These are phyloP conservation scores for Anisogramma anomala DNA, from an alignment of 2,329 filamentous ascomycete genomes.

Conservation along the genomic window DNA sequence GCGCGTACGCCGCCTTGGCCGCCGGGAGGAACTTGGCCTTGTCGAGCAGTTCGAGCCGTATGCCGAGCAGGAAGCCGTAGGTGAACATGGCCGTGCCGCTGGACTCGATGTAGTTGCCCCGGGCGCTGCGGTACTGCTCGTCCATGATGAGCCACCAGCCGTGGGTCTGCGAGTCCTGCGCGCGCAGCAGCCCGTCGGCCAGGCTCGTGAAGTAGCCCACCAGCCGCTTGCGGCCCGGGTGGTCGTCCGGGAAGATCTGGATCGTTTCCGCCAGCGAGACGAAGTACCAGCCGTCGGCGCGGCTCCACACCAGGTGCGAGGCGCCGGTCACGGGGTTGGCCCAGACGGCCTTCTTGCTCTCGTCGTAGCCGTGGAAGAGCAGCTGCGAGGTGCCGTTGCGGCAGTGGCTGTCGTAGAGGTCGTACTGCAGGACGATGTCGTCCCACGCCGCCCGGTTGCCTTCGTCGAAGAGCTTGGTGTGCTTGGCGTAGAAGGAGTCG, in stretches of 20 bases:
- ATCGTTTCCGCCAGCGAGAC: conserved; percentile 16
- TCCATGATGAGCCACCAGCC: conserved; percentile 29
- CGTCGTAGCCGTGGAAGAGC: conserved; percentile 44
- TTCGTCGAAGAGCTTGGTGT: conserved; percentile 17
- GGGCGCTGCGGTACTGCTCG: conserved; percentile 23
- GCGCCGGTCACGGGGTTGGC: conserved; percentile 38
- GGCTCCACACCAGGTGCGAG: conserved; percentile 40
- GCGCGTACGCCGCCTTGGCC: conserved; percentile 26
- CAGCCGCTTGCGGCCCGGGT: conserved; percentile 3
- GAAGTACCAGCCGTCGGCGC: conserved; percentile 43
- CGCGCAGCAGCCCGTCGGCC: conserved; percentile 4
- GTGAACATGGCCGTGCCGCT: conserved; percentile 34
- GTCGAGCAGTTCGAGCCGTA: conserved; percentile 23
- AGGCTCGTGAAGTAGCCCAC: conserved; percentile 4
- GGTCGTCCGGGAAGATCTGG: conserved; percentile 5
- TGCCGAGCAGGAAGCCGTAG: conserved; percentile 29
- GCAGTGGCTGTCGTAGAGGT: conserved; percentile 23
- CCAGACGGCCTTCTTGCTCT: conserved; percentile 36
- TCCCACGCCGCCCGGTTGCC: conserved; percentile 20
- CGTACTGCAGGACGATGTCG: conserved; percentile 10
- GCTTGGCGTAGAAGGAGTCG: conserved; percentile 22
- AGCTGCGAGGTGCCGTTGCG: conserved; percentile 29
- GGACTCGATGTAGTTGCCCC: conserved; percentile 35
- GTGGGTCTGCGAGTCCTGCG: conserved; percentile 8
- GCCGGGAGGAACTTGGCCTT: conserved; percentile 21